Conservation (phyloP, 306 rosid genomes). For the Pachyrhizus erosus region DNA sequence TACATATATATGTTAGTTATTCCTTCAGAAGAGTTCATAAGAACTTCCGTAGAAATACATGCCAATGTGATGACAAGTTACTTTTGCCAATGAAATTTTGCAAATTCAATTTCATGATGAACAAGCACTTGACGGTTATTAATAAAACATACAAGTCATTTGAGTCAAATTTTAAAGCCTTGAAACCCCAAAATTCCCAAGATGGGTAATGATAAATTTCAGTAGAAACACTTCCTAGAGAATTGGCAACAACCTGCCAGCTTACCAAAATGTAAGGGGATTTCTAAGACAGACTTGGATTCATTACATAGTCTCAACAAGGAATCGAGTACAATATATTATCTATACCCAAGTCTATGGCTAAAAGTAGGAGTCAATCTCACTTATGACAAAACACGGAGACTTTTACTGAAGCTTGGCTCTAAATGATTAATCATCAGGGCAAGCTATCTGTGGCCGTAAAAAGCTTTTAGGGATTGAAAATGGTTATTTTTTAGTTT, state of each 20-base stretch:
- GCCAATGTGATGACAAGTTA: too few relatives aligned
- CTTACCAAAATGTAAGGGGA: neutral
- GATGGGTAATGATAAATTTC: too few relatives aligned
- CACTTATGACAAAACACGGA: neutral
- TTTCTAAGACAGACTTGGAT: too few relatives aligned
- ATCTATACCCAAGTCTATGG: neutral
- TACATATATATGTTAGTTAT: too few relatives aligned
- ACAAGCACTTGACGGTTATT: too few relatives aligned
- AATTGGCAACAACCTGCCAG: neutral
- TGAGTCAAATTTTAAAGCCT: too few relatives aligned
- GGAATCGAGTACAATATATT: neutral
- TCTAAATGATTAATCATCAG: neutral
- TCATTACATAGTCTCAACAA: neutral
- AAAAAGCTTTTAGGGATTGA: neutral
- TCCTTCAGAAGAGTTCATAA: too few relatives aligned
- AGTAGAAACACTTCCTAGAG: neutral
- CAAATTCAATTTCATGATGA: too few relatives aligned
- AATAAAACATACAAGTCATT: too few relatives aligned
- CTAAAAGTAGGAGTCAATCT: neutral
- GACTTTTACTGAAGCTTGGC: neutral
- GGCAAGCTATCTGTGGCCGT: neutral
- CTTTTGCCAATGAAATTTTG: too few relatives aligned
- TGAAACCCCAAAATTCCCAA: too few relatives aligned
- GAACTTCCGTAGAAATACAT: too few relatives aligned
- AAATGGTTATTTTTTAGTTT: neutral